Evolutionary conservation across 2,329 filamentous ascomycete genomes (phyloP), one percentile per base, ranked within the genome.

Genomic region (Huntiella moniliformis): DNA sequence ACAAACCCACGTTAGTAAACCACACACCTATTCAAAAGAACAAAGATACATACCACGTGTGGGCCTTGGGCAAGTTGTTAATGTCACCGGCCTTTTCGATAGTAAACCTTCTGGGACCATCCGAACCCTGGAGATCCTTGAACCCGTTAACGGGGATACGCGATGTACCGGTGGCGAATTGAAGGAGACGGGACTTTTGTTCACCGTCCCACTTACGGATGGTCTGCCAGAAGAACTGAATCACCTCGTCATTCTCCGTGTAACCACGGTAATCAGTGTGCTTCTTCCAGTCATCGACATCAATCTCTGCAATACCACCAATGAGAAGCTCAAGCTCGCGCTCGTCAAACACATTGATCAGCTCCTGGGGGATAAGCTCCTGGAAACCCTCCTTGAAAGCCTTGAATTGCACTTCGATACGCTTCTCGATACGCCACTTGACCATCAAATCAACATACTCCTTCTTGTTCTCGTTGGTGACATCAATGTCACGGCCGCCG

Each of bases 221-320:
- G 51, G 82, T 88, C 69, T 94, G 87, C 91, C 91, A 98, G 73
- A 98, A 98, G 68, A 92, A 87, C 62, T 92, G 83, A 53, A 98
- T 91, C 18, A 98, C 91, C 58, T 95, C 85, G 56, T 98, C 91
- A 48, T 79, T 86, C 65, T 98, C 91, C 7, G 92, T 95, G 71
- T 98, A 98, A 46, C 91, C 91, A 55, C 91, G 82, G 64, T 98
- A 98, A 59, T 98, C 91, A 40, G 91, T 98, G 66, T 98, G 91
- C 70, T 98, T 98, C 80, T 98, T 96, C 91, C 91, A 98, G 64
- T 98, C 91, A 50, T 98, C 91, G 12, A 98, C 88, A 57, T 98
- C 91, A 54, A 98, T 98, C 64, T 98, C 91, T n/a, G 91, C 91
- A 56, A 98, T 98, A 71, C 91, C 91, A 53, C 91, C 91, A 58